Evolutionary conservation across 345 rosid species (phyloP).

Genomic region (Rhodamnia rubescens): DNA sequence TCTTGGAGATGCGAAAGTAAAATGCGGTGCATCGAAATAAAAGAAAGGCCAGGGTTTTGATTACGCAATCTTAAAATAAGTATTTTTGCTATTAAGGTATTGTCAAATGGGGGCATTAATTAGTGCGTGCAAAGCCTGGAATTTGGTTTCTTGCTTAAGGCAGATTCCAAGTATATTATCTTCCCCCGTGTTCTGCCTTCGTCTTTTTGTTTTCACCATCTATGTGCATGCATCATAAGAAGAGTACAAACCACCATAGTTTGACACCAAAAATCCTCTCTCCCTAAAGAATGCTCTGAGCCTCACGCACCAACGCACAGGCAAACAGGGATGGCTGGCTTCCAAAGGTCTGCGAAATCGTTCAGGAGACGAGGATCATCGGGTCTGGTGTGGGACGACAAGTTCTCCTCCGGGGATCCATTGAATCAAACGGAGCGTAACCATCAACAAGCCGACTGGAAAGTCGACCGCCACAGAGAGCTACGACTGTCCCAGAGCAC

Average conservation of each 20-base stretch:
- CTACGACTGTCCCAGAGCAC: not conserved
- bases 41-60: not conserved
- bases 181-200: not conserved
- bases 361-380: constrained; percentile 85
- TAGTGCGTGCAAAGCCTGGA: not conserved
- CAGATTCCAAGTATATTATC: not conserved
- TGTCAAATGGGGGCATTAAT: not conserved
- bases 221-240: not conserved
- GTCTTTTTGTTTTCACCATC: constrained; percentile 5
- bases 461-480: not conserved
- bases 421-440: not conserved
- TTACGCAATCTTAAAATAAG: not conserved
- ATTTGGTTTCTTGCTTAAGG: not conserved
- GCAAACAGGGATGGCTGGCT: constrained; percentile 14
- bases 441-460: not conserved
- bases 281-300: not conserved
- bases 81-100: not conserved
- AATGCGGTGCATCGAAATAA: not conserved
- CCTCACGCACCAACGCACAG: not conserved
- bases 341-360: constrained; percentile 61
- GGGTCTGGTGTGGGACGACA: constrained; percentile 66
- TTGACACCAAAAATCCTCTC: not conserved
- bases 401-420: constrained; percentile 29
- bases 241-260: too few relatives aligned
- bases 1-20: too few relatives aligned